Base-by-base conservation (phyloP, 2,329 filamentous ascomycete genomes). In the Botrytis cinerea region DNA sequence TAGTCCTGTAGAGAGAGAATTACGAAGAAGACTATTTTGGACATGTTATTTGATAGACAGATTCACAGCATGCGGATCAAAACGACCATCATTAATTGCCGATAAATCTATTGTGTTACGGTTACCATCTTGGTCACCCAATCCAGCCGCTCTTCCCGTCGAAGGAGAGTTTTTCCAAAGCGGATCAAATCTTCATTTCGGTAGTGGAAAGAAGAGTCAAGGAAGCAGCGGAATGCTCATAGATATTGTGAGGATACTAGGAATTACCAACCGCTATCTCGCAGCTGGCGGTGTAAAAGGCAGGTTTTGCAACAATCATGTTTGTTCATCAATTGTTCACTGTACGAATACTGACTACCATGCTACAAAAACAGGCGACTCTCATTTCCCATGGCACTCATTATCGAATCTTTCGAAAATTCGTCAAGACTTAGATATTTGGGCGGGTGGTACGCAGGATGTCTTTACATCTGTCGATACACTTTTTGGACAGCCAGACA, bases 361-460 rank as follows among this genome's bases (percentile, higher is more conserved):
- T 38, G 14, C n/a, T 46, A 22, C 48, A 5, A 70, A 38, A 61
- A 73, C 57, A 73, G 93, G 93, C 45, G 93, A 97, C 80, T 94
- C 93, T 0, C 93, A 97, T 81, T 97, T 97, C 76, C 94, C 94
- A 16, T 97, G 94, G 94, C 93, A 97, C 80, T 90, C 93, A 2
- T 86, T 95, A 32, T 97, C 94, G 9, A 95, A 92, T 75, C 85
- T 97, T 2, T 96, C 93, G 70, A 94, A 94, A 80, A 96, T 97
- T 76, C 88, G 93, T 45, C 92, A 95, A 76, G 93, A 96, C 78
- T 85, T 97, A 38, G 93, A 97, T 79, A 88, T 93, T 46, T 97
- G 94, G 94, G 92, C 93, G 1, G 90, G 92, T 0, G 93, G 92
- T 18, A 94, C 93, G 0, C 91, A 93, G 75, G 92, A 94, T 75